phyloP scores from a whole-genome alignment of 73 alveolate genomes.

The Paramecium pentaurelia region DNA sequence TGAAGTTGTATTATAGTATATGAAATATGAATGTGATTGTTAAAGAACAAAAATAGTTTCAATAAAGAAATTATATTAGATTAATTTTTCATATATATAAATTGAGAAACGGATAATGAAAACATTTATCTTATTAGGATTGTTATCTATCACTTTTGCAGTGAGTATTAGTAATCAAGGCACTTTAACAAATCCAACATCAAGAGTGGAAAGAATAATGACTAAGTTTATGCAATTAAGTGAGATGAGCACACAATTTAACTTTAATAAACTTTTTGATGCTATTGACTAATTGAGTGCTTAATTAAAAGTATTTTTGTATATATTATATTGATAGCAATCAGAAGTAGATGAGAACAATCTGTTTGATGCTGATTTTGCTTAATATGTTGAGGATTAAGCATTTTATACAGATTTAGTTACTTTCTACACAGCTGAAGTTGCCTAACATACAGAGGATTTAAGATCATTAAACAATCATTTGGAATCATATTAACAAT shows the following conservation, averaged over 20 bases:
- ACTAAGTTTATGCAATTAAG: not conserved
- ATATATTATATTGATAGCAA: not conserved
- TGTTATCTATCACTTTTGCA: not conserved
- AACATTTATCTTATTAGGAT: not conserved
- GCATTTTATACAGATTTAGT: not conserved
- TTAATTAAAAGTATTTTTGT: not conserved
- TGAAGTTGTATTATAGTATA: too few relatives aligned
- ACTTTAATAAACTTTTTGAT: conserved; percentile 20
- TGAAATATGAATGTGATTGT: too few relatives aligned
- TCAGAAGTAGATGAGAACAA: conserved; percentile 30
- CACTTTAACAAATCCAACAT: not conserved
- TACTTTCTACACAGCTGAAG: conserved; percentile 30
- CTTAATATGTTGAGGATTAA: conserved; percentile 29
- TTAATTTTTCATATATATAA: not conserved
- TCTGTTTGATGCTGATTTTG: not conserved
- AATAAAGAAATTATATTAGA: not conserved
- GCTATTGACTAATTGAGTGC: conserved; percentile 21
- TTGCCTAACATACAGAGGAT: conserved; percentile 23
- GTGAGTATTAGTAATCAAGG: conserved; percentile 3
- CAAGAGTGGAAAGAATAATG: conserved; percentile 1
- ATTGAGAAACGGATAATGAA: conserved; percentile 17
- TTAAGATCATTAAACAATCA: not conserved
- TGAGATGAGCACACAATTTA: conserved; percentile 14
- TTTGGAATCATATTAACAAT: not conserved
- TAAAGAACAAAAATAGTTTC: too few relatives aligned